Conservation (phyloP, 345 rosid genomes). For the Gossypium rotundifolium region DNA sequence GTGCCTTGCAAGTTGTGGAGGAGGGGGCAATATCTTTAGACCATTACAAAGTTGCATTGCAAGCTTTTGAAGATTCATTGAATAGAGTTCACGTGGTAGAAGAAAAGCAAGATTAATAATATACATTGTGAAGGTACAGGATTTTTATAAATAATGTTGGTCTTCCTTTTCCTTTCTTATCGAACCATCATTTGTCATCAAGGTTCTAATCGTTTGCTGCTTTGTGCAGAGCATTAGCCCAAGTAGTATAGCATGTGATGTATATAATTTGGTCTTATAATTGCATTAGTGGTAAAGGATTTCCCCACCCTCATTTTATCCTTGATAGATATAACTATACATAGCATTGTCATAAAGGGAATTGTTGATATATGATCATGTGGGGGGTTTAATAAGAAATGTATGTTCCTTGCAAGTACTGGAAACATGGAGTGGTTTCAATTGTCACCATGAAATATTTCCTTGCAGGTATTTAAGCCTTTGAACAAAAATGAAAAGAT, state of each 20-base stretch:
- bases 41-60: slow-evolving; percentile 55
- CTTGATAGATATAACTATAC: neutral
- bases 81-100: slow-evolving; percentile 47
- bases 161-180: neutral
- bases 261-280: neutral
- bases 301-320: neutral
- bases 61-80: slow-evolving; percentile 42
- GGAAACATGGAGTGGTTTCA: neutral
- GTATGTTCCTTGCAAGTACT: neutral
- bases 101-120: slow-evolving; percentile 17
- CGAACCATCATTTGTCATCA: neutral
- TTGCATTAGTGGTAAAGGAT: neutral
- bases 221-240: neutral
- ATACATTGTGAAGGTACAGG: neutral
- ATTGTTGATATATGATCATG: neutral
- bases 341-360: neutral
- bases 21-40: slow-evolving; percentile 59
- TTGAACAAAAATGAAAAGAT: too few species aligned
- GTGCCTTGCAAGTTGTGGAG: slow-evolving; percentile 60
- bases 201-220: neutral
- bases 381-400: neutral
- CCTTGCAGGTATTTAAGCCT: too few species aligned
- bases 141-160: slow-evolving; percentile 5
- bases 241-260: neutral
- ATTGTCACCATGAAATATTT: too few species aligned